Conservation (phyloP, 169 alveolate genomes). For the Eimeria necatrix region DNA sequence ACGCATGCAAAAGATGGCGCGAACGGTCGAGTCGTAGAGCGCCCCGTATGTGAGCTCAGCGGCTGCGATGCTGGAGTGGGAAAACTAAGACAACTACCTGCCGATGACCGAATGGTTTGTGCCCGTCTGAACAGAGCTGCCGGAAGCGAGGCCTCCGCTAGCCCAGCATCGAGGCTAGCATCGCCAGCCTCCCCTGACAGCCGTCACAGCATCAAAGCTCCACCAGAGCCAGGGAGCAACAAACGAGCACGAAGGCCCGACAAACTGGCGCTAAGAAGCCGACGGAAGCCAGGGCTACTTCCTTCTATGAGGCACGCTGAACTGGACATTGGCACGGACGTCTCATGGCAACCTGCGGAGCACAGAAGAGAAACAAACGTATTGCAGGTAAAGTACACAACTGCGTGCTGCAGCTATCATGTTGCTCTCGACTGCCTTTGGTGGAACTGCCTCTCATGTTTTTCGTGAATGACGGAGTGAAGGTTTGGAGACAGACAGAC, state of each 20-base stretch:
- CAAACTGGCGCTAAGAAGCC: constrained; percentile 2
- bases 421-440: too few relatives aligned
- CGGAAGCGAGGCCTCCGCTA: not conserved
- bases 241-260: constrained; percentile 39
- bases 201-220: not conserved
- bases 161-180: not conserved
- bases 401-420: not conserved
- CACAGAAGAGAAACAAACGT: constrained; percentile 24
- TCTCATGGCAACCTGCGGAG: constrained; percentile 50
- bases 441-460: too few relatives aligned
- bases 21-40: not conserved
- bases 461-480: too few relatives aligned
- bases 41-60: too few relatives aligned
- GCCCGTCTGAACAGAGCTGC: not conserved
- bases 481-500: too few relatives aligned
- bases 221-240: constrained; percentile 49
- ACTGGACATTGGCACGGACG: constrained; percentile 57
- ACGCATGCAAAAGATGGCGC: not conserved
- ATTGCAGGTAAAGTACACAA: not conserved
- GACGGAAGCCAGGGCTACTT: constrained; percentile 39
- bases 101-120: not conserved
- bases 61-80: not conserved
- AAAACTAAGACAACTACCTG: not conserved
- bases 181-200: constrained; percentile 20
- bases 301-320: constrained; percentile 5